Percentiles rank a stretch among this genome's conserved stretches.
Conservation (phyloP, 331 rosid genomes). For the Acacia concinna region DNA sequence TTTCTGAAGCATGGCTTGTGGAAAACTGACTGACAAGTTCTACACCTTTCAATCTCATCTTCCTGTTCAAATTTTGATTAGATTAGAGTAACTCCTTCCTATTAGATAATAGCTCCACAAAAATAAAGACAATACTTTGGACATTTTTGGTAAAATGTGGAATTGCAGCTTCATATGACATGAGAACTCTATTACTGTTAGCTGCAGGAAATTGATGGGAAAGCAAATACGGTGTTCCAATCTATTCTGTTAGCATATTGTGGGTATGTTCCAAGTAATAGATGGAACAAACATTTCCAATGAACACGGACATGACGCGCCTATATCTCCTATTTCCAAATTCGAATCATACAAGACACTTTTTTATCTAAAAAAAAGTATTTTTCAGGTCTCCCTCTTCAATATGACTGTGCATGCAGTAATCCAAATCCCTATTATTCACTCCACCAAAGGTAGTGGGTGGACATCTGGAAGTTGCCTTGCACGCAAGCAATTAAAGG, state of each 20-base stretch:
- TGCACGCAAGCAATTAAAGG: conserved; percentile 5
- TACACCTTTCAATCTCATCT: conserved; percentile 68
- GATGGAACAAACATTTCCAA: background rate
- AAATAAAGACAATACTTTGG: background rate
- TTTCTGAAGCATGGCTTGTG: conserved; percentile 78
- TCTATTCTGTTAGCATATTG: background rate
- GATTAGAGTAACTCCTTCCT: background rate
- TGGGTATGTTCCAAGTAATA: background rate
- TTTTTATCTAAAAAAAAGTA: background rate
- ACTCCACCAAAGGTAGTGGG: background rate
- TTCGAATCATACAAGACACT: background rate
- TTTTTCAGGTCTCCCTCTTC: background rate
- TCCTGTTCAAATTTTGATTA: conserved; percentile 56
- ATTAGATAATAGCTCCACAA: background rate
- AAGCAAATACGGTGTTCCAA: background rate
- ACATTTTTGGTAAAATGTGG: background rate
- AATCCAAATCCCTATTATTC: background rate
- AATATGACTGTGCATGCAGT: background rate
- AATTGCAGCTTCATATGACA: background rate
- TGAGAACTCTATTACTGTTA: too few species aligned
- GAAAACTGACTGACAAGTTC: conserved; percentile 65
- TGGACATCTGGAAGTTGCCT: background rate
- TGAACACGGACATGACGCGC: background rate
- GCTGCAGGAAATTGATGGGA: too few species aligned
- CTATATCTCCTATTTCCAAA: background rate